Evolutionary conservation across 345 rosid genomes (phyloP).

Genomic region (Eucalyptus caleyi): DNA sequence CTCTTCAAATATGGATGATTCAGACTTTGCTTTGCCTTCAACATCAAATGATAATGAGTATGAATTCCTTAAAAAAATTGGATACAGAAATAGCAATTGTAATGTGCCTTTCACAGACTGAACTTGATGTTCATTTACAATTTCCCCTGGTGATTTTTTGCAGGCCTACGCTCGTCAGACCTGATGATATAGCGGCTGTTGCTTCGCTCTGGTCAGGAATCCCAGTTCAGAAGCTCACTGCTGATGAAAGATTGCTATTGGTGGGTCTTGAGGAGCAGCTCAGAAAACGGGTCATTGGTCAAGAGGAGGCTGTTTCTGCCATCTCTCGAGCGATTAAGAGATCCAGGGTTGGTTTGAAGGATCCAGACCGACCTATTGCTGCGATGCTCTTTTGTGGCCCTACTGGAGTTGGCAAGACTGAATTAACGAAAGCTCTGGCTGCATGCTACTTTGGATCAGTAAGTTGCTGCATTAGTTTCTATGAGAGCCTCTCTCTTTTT

Average conservation of each 20-base stretch:
- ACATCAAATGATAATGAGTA: conserved; percentile 52
- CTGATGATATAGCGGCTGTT: conserved; percentile 90
- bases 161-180: conserved; percentile 71
- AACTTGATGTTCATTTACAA: background rate
- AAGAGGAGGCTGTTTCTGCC: conserved; percentile 87
- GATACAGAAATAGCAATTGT: background rate
- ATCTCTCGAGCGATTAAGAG: conserved; percentile 97
- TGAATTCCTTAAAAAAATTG: background rate
- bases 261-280: conserved; percentile 78
- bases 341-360: conserved; percentile 82
- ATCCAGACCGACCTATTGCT: conserved; percentile 88
- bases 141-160: background rate
- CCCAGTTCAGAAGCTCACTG: conserved; percentile 94
- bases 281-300: conserved; percentile 75
- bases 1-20: conserved; percentile 23
- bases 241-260: conserved; percentile 74
- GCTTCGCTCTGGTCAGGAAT: conserved; percentile 97
- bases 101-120: background rate
- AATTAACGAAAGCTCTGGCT: conserved; percentile 84
- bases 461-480: conserved; percentile 1
- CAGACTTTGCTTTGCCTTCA: conserved; percentile 47
- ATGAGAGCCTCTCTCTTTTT: background rate
- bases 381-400: conserved; percentile 99
- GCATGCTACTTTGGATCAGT: conserved; percentile 88
- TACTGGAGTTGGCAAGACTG: conserved; percentile 98